Conservation (phyloP, 2,329 filamentous ascomycete species). For the Monosporascus sp. region DNA sequence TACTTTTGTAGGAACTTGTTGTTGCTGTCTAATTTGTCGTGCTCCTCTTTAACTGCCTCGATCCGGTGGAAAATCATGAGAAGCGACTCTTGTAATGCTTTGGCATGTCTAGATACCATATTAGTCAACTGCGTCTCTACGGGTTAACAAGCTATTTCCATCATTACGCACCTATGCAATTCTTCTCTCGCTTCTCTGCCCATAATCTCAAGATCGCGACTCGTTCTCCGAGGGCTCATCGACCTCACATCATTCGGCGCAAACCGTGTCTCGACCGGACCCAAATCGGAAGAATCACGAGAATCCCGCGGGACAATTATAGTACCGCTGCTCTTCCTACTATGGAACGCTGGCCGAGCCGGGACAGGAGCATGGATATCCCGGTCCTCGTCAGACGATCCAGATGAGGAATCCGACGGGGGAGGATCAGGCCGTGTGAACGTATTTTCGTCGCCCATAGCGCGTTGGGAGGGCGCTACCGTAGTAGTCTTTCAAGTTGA, state of each 20-base stretch:
- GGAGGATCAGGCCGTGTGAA: constrained; percentile 19
- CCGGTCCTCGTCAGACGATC: constrained; percentile 21
- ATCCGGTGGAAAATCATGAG: constrained; percentile 88
- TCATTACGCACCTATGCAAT: constrained; percentile 43
- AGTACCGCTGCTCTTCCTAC: constrained; percentile 74
- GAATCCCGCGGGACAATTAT: constrained; percentile 77
- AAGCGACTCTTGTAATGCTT: constrained; percentile 81
- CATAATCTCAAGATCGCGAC: constrained; percentile 83
- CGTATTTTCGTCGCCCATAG: constrained; percentile 18
- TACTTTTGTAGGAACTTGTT: constrained; percentile 98
- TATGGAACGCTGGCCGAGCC: constrained; percentile 62
- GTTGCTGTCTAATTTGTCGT: constrained; percentile 93
- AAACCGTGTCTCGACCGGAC: constrained; percentile 68
- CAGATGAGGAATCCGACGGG: constrained; percentile 25
- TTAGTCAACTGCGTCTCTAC: constrained; percentile 2
- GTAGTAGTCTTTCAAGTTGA: background rate
- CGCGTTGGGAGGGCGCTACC: background rate
- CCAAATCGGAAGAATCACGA: constrained; percentile 68
- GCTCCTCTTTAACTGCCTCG: constrained; percentile 88
- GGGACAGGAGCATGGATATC: constrained; percentile 47
- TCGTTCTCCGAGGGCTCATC: constrained; percentile 90
- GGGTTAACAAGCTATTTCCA: too few species aligned
- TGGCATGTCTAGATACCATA: constrained; percentile 64
- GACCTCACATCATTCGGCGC: constrained; percentile 84
- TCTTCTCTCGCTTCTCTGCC: constrained; percentile 74